Evolutionary conservation across 352 stramenopile species (phyloP), one percentile per base, ranked within the genome.

Genomic region (Pythium dissotocum): DNA sequence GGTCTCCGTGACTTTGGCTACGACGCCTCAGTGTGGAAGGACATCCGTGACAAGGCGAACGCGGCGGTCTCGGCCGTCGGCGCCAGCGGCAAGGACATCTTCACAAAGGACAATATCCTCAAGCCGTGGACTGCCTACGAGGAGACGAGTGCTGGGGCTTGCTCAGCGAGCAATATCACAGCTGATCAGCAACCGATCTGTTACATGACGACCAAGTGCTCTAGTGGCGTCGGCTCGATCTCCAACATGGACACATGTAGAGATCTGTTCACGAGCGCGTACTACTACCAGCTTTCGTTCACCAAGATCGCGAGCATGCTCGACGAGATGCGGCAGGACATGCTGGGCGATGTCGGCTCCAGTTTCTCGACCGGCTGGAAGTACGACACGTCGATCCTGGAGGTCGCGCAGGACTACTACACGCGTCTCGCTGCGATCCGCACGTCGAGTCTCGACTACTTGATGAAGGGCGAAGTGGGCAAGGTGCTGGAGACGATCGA

Each of bases 311-410:
- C 73, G 8, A 71, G 58, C 6, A 87, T 82, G 78, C 68, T 94
- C 42, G 74, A 87, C 32, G 76, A 85, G 52, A 94, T 94, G 87
- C 83, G 83, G 21, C 78, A 94, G 60, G 77, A 87, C 8, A 72
- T 93, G 56, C 72, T 91, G 13, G 87, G 87, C 16, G 82, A 91
- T 64, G 85, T 80, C 6, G 82, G 78, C 62, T 87, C 78, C 16
- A 69, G 56, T 21, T 93, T 93, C 61, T 87, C 85, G 1, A 46
- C 70, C 8, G 67, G 61, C 5, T 93, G 85, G 85, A 85, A 83
- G 38, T 81, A 90, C 75, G 70, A 85, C 30, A 70, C 80, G 26
- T 90, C 82, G n/a, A 77, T 94, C 46, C 62, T 61, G 5, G 78
- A 89, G 67, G 92, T 90, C 65, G 77, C 83, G 2, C 75, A 75